Conservation (phyloP, 495 filamentous ascomycete species). For the Hyaloscypha finlandica region DNA sequence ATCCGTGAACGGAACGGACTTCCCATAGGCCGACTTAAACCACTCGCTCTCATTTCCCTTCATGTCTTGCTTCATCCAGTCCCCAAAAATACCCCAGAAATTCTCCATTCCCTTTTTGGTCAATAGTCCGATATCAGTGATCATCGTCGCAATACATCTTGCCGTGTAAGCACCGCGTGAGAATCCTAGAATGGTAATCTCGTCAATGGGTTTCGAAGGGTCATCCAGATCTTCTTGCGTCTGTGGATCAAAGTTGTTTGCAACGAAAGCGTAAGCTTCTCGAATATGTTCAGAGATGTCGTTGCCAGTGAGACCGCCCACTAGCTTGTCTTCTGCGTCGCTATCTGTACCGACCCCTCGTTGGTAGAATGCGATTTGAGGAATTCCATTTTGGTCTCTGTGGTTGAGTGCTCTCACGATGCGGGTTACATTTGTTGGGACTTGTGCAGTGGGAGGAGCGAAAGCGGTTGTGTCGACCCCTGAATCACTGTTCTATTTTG, state of each 20-base stretch:
- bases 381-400: constrained; percentile 40
- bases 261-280: constrained; percentile 66
- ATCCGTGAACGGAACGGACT: constrained; percentile 21
- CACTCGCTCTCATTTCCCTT: constrained; percentile 30
- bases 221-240: constrained; percentile 18
- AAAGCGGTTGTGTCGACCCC: constrained; percentile 5
- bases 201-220: constrained; percentile 55
- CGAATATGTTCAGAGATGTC: constrained; percentile 59
- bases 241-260: constrained; percentile 56
- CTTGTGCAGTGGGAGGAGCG: constrained; percentile 34
- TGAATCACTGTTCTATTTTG: constrained; percentile 23
- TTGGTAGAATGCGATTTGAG: constrained; percentile 51
- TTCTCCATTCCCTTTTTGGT: constrained; percentile 63
- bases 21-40: constrained; percentile 17
- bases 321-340: constrained; percentile 39
- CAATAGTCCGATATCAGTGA: constrained; percentile 62
- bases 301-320: constrained; percentile 50
- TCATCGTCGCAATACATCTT: constrained; percentile 62
- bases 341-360: constrained; percentile 51
- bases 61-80: constrained; percentile 59
- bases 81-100: constrained; percentile 65
- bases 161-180: constrained; percentile 75
- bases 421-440: constrained; percentile 53
- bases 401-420: constrained; percentile 43
- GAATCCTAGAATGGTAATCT: constrained; percentile 72